Evolutionary conservation across 2,329 filamentous ascomycete species (phyloP).

Genomic region (Colletotrichum navitas): DNA sequence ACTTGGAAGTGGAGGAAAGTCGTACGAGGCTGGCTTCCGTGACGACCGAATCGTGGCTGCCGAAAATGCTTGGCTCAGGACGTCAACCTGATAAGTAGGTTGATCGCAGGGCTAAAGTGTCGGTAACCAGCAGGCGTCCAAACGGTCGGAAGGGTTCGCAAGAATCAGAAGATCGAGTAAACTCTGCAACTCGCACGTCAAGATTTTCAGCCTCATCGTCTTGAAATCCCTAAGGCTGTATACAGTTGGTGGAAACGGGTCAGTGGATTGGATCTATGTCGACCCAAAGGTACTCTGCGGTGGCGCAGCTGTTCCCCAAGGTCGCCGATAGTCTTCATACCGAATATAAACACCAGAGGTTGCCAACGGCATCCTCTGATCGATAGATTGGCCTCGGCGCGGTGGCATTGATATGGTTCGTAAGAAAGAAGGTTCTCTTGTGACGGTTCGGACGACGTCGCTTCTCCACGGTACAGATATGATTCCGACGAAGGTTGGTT

Average conservation of each 20-base stretch:
- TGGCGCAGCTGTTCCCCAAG: not conserved
- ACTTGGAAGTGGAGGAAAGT: slow-evolving; percentile 24
- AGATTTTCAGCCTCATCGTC: slow-evolving; percentile 21
- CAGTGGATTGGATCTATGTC: slow-evolving; percentile 7
- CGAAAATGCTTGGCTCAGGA: slow-evolving; percentile 19
- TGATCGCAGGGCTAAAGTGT: not conserved
- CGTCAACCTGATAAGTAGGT: not conserved
- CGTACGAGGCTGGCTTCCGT: slow-evolving; percentile 33
- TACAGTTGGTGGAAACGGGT: slow-evolving; percentile 29
- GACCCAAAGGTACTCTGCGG: slow-evolving; percentile 10
- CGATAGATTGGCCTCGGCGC: not conserved
- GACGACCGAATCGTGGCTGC: slow-evolving; percentile 30
- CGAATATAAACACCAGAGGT: not conserved
- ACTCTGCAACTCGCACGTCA: slow-evolving; percentile 6
- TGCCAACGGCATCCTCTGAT: not conserved
- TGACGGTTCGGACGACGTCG: slow-evolving; percentile 34
- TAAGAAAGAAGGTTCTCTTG: slow-evolving; percentile 16
- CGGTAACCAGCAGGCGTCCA: not conserved
- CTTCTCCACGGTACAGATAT: slow-evolving; percentile 17
- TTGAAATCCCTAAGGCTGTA: slow-evolving; percentile 31
- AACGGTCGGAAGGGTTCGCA: not conserved
- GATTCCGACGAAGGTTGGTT: slow-evolving; percentile 19
- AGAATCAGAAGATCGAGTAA: not conserved
- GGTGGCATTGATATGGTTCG: not conserved
- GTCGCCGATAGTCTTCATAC: not conserved